Percentiles rank a stretch among this genome's conserved stretches.
phyloP scores from a whole-genome alignment of 495 filamentous ascomycete genomes.

The Hypoxylon perforatum region DNA sequence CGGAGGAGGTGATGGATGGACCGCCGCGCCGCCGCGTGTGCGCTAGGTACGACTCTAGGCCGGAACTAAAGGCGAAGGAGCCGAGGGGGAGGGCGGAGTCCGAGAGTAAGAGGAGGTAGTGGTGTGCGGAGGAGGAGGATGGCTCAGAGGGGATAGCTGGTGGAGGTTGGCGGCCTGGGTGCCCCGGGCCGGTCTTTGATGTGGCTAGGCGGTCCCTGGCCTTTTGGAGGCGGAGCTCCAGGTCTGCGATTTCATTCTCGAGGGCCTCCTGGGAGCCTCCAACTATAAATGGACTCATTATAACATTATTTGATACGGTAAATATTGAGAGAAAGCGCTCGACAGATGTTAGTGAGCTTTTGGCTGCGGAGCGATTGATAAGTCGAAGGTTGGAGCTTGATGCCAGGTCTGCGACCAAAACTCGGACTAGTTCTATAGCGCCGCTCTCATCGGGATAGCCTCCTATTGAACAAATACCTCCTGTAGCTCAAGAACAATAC shows the following conservation, averaged over 20 bases:
- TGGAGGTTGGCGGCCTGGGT: background rate
- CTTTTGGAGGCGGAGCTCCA: conserved; percentile 51
- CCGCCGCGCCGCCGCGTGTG: conserved; percentile 67
- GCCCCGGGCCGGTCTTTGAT: conserved; percentile 1
- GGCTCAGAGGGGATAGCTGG: conserved; percentile 15
- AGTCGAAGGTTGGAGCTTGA: too few species aligned
- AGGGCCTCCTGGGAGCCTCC: conserved; percentile 14
- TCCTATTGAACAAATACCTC: too few species aligned
- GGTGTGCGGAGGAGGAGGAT: conserved; percentile 48
- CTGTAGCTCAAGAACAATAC: too few species aligned
- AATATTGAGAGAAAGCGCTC: background rate
- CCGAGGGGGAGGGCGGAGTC: conserved; percentile 96
- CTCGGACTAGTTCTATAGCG: too few species aligned
- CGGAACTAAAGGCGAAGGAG: conserved; percentile 95
- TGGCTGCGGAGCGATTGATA: too few species aligned
- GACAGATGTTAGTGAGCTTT: background rate
- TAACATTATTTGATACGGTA: conserved; percentile 19
- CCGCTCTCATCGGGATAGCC: too few species aligned
- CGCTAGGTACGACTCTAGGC: conserved; percentile 92
- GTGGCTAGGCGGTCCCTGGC: conserved; percentile 46
- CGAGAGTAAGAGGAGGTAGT: conserved; percentile 89
- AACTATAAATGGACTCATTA: conserved; percentile 16
- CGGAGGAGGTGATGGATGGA: conserved; percentile 42
- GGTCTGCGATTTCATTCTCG: conserved; percentile 47
- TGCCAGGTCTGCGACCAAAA: too few species aligned